These are phyloP conservation scores for Alternaria sp. DNA, from an alignment of 2,329 filamentous ascomycete genomes.

Conservation along the genomic window DNA sequence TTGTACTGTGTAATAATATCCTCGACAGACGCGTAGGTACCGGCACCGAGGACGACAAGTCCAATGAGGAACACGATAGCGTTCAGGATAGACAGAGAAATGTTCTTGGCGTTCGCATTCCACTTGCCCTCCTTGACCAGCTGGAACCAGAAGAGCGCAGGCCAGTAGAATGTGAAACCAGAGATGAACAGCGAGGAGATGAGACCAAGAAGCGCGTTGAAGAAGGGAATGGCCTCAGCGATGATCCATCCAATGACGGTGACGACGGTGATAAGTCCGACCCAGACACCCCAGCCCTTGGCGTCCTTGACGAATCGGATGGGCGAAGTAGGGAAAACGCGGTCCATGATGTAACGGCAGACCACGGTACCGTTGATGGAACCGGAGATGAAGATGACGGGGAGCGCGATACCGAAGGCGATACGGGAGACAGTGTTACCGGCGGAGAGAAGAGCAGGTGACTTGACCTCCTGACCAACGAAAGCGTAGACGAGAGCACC, in stretches of 20 bases:
- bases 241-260: constrained; percentile 75
- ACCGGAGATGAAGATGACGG: constrained; percentile 77
- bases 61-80: constrained; percentile 41
- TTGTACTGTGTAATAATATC: constrained; percentile 56
- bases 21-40: constrained; percentile 56
- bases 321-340: constrained; percentile 66
- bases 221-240: constrained; percentile 75
- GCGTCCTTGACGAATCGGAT: constrained; percentile 51
- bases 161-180: constrained; percentile 69
- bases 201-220: constrained; percentile 73
- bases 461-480: constrained; percentile 67
- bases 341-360: constrained; percentile 71
- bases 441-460: constrained; percentile 73
- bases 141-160: constrained; percentile 51
- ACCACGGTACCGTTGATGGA: constrained; percentile 75
- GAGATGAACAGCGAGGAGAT: constrained; percentile 70
- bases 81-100: constrained; percentile 36
- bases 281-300: constrained; percentile 63
- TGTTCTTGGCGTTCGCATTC: constrained; percentile 46
- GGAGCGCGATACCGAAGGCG: constrained; percentile 75
- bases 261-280: constrained; percentile 63
- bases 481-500: constrained; percentile 76
- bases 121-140: constrained; percentile 57
- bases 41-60: constrained; percentile 47
- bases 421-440: constrained; percentile 68